These are phyloP conservation scores for Saccharomyces kudriavzevii DNA, from an alignment of 805 yeast genomes.

Conservation along the genomic window DNA sequence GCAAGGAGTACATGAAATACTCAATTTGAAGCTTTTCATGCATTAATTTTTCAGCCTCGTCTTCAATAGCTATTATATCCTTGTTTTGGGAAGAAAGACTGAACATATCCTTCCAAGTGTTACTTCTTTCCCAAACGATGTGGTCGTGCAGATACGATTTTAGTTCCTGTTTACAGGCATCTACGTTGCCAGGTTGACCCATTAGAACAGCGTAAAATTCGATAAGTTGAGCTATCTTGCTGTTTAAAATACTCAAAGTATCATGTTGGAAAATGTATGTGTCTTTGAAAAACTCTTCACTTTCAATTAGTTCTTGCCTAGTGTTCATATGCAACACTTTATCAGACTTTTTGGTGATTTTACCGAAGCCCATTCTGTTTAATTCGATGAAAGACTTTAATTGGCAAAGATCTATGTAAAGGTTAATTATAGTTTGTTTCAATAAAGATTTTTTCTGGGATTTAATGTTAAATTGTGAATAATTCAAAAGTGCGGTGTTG, in stretches of 20 bases:
- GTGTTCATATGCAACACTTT: slow-evolving; percentile 57
- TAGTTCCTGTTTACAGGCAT: slow-evolving; percentile 44
- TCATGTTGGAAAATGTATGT: slow-evolving; percentile 48
- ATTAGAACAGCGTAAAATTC: slow-evolving; percentile 45
- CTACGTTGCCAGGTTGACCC: slow-evolving; percentile 30
- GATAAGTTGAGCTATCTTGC: slow-evolving; percentile 43
- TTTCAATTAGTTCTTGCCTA: slow-evolving; percentile 41
- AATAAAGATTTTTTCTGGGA: slow-evolving; percentile 54
- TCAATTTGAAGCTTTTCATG: slow-evolving; percentile 31
- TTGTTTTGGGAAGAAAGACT: slow-evolving; percentile 62
- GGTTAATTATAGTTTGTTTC: slow-evolving; percentile 52
- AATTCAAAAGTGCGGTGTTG: slow-evolving; percentile 44
- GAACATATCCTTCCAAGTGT: slow-evolving; percentile 93
- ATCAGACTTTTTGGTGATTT: slow-evolving; percentile 85
- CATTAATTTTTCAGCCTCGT: slow-evolving; percentile 7
- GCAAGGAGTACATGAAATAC: slow-evolving; percentile 27
- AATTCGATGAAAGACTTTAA: slow-evolving; percentile 75
- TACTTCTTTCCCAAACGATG: slow-evolving; percentile 92
- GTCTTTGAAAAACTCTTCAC: slow-evolving; percentile 36
- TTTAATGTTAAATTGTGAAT: slow-evolving; percentile 41
- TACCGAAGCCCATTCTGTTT: slow-evolving; percentile 78
- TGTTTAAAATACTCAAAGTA: slow-evolving; percentile 43
- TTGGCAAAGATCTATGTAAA: slow-evolving; percentile 71
- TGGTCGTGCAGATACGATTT: slow-evolving; percentile 71
- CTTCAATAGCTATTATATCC: slow-evolving; percentile 22